Evolutionary conservation across 495 filamentous ascomycete genomes (phyloP), one percentile per base, ranked within the genome.

Genomic region (Penicillium cataractarum): DNA sequence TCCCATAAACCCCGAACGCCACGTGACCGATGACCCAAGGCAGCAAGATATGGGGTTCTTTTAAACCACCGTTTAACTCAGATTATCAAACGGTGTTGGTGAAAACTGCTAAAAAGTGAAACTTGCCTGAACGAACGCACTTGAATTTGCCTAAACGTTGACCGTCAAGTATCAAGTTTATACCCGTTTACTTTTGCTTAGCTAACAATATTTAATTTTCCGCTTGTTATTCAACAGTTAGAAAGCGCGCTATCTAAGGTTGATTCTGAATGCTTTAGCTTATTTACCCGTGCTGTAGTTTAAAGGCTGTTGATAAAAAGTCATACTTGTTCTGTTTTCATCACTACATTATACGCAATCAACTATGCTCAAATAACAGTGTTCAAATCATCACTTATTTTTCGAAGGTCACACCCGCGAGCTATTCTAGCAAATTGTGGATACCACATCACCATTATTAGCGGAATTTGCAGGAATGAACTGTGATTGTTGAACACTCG

Each of bases 251-350:
- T 35, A 35, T 35, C 12, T 2, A 9, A 37, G 35, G 35, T 37
- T 4, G 15, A 31, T 31, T 31, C 29, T n/a, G n/a, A 31, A 31
- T 31, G 4, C 29, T 31, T 3, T 17, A 21, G 42, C 42, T 48
- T 48, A 48, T 48, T 48, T 48, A 2, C 17, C 22, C 42, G 42
- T 48, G 42, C 42, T 19, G n/a, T 21, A 48, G 42, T 48, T n/a
- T 48, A 48, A 10, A 48, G 42, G 10, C n/a, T 48, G 42, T 48
- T 48, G 42, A 48, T 48, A n/a, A 48, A 48, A 3, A 48, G 42
- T 24, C 10, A 19, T 48, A 48, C 13, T 21, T 15, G 42, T 48
- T 48, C 17, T 48, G 22, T 48, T 48, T 48, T 48, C 3, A 48
- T 21, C 42, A 48, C 6, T 21, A 21, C 42, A 48, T 12, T 21